Evolutionary conservation across 2,329 filamentous ascomycete genomes (phyloP), one percentile per base, ranked within the genome.

Genomic region (Geosmithia morbida): DNA sequence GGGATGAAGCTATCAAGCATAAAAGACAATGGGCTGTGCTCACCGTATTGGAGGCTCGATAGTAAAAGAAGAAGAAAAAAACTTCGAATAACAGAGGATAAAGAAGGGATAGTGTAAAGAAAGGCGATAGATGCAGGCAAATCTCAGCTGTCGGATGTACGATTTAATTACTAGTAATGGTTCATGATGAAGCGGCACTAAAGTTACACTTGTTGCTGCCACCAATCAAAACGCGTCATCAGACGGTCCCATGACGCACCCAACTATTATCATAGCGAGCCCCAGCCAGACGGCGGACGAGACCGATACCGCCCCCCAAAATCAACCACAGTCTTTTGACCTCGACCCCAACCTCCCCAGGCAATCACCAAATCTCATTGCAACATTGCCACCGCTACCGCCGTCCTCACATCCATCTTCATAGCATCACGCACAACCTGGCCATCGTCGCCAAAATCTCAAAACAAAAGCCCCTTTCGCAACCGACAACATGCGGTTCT

Each of bases 201-300:
- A 42, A 42, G 41, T 42, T 19, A 42, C 41, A 42, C 39, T 37
- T 11, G 33, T 37, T 42, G 41, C 41, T 16, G 33, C n/a, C 14
- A 13, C 41, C 13, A 54, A 52, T 55, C 50, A 52, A 50, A 51
- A 58, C 57, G 56, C 55, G 50, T 52, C 33, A 26, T 20, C 33
- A 26, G 22, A 26, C 22, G 52, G 60, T 63, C 61, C 52, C 61
- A 65, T 66, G 63, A 66, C 62, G 62, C 62, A 62, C 49, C 52
- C 40, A 46, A 45, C 17, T 22, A n/a, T 42, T 13, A 19, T 6
- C 41, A 6, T 2, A 11, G 41, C 41, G 7, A 18, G 4, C 8
- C 41, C 41, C 13, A 42, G 20, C 33, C 14, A 7, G 33, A 13
- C 33, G 11, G 33, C 33, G 33, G 33, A 16, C 33, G 10, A n/a